Base-by-base conservation (phyloP, 106 monocot genomes). In the Vanilla planifolia region DNA sequence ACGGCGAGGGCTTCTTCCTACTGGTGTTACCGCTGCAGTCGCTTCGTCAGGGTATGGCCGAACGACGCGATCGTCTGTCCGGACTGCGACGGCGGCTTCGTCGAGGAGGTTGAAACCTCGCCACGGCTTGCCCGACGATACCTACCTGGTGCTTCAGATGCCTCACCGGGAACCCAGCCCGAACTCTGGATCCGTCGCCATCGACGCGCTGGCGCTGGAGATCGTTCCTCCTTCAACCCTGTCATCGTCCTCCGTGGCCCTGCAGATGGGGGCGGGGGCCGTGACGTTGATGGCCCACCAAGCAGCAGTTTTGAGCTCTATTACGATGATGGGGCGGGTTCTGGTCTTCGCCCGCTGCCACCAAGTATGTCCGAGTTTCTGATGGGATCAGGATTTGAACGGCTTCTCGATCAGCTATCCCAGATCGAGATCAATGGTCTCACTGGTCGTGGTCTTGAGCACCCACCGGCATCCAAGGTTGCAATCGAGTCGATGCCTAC, bases 211-310 rank as follows among this genome's bases (percentile, higher is more conserved):
- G 28, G 50, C 20, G 34, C 44, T 19, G 73, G 62, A 51, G 71
- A 81, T 20, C 77, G 75, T 11, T 79, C 75, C 32, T 70, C 79
- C 16, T 88, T 88, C 75, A 88, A 82, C 70, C 87, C 87, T 15
- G 82, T 88, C 57, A 79, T 88, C 68, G 82, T 82, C 30, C 74
- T 88, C 16, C 82, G 79, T 19, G 68, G 82, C 44, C 48, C 64
- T 48, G 55, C 67, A 5, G 65, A 63, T 8, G 48, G 48, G 5
- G 23, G 20, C 21, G 21, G 22, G 14, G 46, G 46, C 46, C 5
- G 41, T 4, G 43, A 43, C 10, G 22, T 22, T 1, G 55, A 35
- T 33, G 21, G 41, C 3, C 20, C 43, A 5, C 27, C n/a, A 7
- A 15, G 35, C 36, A 71, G 32, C 53, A 61, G 57, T 44, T 81